Base-by-base conservation (phyloP, 2,329 filamentous ascomycete species). In the Lasiodiplodia citricola region DNA sequence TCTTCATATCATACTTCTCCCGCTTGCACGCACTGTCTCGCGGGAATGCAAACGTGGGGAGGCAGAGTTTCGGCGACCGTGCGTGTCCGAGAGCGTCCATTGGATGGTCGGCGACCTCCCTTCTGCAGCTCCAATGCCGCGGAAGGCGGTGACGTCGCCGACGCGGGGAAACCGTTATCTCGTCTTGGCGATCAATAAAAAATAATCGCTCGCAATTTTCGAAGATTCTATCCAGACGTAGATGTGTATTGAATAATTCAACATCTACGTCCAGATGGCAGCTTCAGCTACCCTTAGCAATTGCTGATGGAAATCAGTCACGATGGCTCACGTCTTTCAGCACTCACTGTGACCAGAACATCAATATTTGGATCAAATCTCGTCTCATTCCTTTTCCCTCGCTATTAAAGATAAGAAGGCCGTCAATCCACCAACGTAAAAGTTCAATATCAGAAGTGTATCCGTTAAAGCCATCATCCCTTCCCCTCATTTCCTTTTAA, bases 131-230 rank as follows among this genome's bases (percentile, higher is more conserved):
- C 54, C 54, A 6, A 35, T 21, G 16, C 31, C 11, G 28, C 31
- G n/a, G 28, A 16, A 38, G 35, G 55, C 55, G 55, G 55, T 57
- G 55, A 57, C 55, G 55, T 57, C 55, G 54, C 44, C 44, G 21
- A 11, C n/a, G 44, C 44, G 44, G 44, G n/a, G 44, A 21, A 21
- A 21, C 44, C 18, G 44, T 6, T 11, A 4, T 47, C n/a, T n/a
- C 1, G 6, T 47, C 44, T 47, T 47, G 44, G 44, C 44, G 18
- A 35, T 35, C 31, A 35, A 35, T 28, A 5, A 28, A 6, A 28
- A 6, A 28, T 28, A 28, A 28, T 28, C 5, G 28, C 28, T 28
- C 28, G 25, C 25, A 7, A 28, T 7, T 6, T 28, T 28, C 28
- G 23, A 23, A 23, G 23, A 2, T 23, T 2, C 25, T 25, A 25